Evolutionary conservation across 306 rosid genomes (phyloP).

Genomic region (Cucurbita ficifolia): DNA sequence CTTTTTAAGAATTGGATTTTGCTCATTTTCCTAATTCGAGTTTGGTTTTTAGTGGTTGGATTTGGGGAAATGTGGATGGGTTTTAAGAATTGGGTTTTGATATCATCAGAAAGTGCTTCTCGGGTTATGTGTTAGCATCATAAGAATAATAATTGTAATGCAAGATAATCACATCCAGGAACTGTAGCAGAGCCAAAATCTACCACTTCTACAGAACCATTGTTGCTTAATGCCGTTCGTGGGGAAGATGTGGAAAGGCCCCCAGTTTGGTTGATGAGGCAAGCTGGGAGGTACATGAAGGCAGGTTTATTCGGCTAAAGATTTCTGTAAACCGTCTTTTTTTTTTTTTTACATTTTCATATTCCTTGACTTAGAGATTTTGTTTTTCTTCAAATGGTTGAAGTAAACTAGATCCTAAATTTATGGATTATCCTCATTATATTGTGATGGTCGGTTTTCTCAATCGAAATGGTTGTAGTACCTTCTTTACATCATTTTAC

Average conservation of each 20-base stretch:
- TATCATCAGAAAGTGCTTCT: neutral
- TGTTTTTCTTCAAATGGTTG: neutral
- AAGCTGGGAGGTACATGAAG: conserved; percentile 99
- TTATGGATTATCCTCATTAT: neutral
- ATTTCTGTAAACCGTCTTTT: neutral
- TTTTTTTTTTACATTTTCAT: neutral
- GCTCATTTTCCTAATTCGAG: neutral
- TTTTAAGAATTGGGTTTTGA: neutral
- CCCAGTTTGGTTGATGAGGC: conserved; percentile 99
- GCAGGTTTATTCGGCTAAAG: conserved; percentile 46
- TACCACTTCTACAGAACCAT: conserved; percentile 44
- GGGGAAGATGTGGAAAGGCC: conserved; percentile 80
- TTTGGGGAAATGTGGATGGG: neutral
- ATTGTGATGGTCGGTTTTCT: neutral
- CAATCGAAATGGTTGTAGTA: neutral
- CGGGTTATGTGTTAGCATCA: neutral
- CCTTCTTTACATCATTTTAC: neutral
- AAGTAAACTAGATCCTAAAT: neutral
- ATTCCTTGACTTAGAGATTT: neutral
- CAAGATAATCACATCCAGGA: conserved; percentile 24
- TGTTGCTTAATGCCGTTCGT: conserved; percentile 76
- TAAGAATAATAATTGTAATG: conserved; percentile 9
- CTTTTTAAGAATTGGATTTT: neutral
- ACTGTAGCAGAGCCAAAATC: conserved; percentile 48
- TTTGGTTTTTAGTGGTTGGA: neutral